These are phyloP conservation scores for Solanum okadae DNA, from an alignment of 257 asterid genomes.

Conservation along the genomic window DNA sequence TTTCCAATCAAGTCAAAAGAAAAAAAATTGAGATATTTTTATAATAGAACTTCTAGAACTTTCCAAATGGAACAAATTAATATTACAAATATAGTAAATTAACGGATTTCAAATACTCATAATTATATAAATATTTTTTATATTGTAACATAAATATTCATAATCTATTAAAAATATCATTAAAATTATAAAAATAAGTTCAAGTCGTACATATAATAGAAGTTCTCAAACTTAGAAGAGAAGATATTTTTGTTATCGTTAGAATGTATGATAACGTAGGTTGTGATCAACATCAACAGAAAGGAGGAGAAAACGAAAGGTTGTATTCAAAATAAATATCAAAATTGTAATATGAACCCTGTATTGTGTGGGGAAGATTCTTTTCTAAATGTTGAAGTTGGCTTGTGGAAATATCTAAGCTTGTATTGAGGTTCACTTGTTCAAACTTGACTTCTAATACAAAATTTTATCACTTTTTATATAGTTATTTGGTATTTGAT, in stretches of 20 bases:
- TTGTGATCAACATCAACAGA: rapidly evolving
- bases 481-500: not conserved
- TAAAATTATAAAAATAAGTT: too few species aligned
- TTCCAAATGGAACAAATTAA: not conserved
- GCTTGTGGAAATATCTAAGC: not conserved
- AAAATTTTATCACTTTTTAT: not conserved
- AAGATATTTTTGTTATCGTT: too few species aligned
- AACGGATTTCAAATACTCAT: not conserved
- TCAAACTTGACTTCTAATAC: not conserved
- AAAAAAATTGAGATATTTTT: not conserved
- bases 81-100: not conserved
- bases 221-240: not conserved
- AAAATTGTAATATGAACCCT: rapidly evolving
- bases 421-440: not conserved
- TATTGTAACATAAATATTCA: too few species aligned
- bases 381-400: not conserved
- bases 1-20: not conserved
- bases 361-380: not conserved
- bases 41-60: not conserved
- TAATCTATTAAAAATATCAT: too few species aligned
- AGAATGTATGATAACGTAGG: not conserved
- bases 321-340: not conserved
- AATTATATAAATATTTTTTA: not conserved
- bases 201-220: too few species aligned
- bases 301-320: not conserved